phyloP scores from a whole-genome alignment of 2,329 filamentous ascomycete genomes.

The Lasiodiplodia sp. region DNA sequence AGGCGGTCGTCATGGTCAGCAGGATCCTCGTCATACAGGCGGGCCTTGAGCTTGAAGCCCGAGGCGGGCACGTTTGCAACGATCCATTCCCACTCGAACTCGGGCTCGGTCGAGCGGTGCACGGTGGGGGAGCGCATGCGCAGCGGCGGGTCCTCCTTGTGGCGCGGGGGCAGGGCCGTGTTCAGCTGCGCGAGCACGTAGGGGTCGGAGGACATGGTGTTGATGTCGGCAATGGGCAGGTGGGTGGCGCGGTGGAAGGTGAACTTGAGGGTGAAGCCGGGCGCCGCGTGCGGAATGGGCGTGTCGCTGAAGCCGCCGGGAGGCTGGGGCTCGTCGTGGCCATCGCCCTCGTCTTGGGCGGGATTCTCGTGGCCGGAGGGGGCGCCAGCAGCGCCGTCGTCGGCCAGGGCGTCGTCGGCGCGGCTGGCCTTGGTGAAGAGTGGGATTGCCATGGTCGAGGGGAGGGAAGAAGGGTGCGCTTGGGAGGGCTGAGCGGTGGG shows the following conservation, averaged over 20 bases:
- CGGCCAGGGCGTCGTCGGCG: conserved; percentile 3
- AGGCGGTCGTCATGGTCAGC: conserved; percentile 86
- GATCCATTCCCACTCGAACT: conserved; percentile 86
- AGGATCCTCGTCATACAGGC: conserved; percentile 89
- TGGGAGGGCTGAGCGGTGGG: neutral
- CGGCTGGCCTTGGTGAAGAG: conserved; percentile 1
- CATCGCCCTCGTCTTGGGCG: neutral
- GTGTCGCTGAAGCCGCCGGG: conserved; percentile 82
- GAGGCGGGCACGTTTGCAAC: conserved; percentile 83
- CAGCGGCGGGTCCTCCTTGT: conserved; percentile 85
- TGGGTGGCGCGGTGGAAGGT: conserved; percentile 83
- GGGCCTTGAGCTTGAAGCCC: conserved; percentile 84
- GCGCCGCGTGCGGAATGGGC: conserved; percentile 74
- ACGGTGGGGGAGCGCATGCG: conserved; percentile 78
- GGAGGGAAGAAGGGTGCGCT: neutral
- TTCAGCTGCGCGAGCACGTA: conserved; percentile 80
- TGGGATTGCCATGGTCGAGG: conserved; percentile 8
- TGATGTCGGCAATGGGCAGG: conserved; percentile 82
- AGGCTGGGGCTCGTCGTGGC: conserved; percentile 61
- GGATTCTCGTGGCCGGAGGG: conserved; percentile 5
- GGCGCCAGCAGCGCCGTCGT: conserved; percentile 14
- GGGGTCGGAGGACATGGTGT: conserved; percentile 80
- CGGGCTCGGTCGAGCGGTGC: conserved; percentile 73
- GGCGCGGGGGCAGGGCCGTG: conserved; percentile 72
- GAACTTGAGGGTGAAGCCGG: conserved; percentile 85